Conservation (phyloP, 495 filamentous ascomycete genomes). For the Podospora bellae-mahoneyi region DNA sequence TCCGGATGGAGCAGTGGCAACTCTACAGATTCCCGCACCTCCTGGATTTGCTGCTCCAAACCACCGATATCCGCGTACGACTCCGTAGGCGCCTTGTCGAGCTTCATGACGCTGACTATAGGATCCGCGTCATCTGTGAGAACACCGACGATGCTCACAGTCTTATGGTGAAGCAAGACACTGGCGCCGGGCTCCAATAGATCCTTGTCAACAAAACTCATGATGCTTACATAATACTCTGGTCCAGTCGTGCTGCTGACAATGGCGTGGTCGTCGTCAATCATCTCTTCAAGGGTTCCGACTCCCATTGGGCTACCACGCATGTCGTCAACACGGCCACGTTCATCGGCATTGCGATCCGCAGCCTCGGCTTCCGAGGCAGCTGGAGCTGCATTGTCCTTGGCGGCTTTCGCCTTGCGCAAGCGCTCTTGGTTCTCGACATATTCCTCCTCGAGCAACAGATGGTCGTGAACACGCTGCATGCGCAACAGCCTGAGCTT, state of each 20-base stretch:
- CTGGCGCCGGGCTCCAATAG: conserved; percentile 94
- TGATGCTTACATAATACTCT: conserved; percentile 99
- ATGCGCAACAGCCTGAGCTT: conserved; percentile 95
- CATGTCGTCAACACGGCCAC: conserved; percentile 97
- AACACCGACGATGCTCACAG: conserved; percentile 95
- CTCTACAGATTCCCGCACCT: conserved; percentile 96
- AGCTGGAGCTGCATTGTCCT: conserved; percentile 59
- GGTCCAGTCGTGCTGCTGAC: conserved; percentile 96
- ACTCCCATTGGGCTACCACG: conserved; percentile 98
- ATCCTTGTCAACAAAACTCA: conserved; percentile 99
- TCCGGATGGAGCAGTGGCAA: conserved; percentile 94
- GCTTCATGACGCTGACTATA: conserved; percentile 97
- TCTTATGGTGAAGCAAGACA: conserved; percentile 95
- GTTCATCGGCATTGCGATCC: conserved; percentile 87
- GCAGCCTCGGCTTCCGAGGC: conserved; percentile 55
- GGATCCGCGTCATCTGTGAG: conserved; percentile 96
- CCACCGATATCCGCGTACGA: conserved; percentile 99
- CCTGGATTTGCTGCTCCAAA: conserved; percentile 91
- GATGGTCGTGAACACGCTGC: conserved; percentile 97
- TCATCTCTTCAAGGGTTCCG: conserved; percentile 96
- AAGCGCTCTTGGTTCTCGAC: conserved; percentile 97
- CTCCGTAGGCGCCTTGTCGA: conserved; percentile 97
- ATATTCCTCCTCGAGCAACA: conserved; percentile 95
- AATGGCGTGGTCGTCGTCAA: conserved; percentile 99
- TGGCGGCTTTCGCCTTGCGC: conserved; percentile 81